Conservation (phyloP, 116 monocot species). For the Dioscorea cayenensis region DNA sequence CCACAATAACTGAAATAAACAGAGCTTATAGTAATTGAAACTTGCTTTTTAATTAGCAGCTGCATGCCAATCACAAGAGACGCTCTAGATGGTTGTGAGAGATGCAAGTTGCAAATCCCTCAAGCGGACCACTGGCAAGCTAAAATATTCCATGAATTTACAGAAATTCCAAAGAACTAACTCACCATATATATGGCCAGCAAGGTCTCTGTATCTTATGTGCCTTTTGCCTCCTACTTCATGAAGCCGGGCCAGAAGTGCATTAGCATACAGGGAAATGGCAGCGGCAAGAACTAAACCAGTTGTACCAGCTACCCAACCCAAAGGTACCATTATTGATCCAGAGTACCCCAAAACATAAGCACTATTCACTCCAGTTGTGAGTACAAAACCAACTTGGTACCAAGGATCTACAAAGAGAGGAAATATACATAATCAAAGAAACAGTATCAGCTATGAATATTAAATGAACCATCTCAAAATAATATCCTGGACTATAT, state of each 20-base stretch:
- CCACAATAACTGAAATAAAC: not conserved
- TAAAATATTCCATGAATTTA: not conserved
- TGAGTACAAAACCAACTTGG: slow-evolving; percentile 88
- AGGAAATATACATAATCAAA: not conserved
- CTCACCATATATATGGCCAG: slow-evolving; percentile 87
- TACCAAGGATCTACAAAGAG: slow-evolving; percentile 87
- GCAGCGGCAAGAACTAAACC: slow-evolving; percentile 77
- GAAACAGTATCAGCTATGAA: too few species aligned
- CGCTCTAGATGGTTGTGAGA: too few species aligned
- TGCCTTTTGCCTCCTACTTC: slow-evolving; percentile 83
- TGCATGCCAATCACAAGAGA: too few species aligned
- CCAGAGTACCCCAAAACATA: slow-evolving; percentile 96
- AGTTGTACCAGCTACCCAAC: slow-evolving; percentile 68
- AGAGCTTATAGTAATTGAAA: not conserved
- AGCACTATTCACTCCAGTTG: slow-evolving; percentile 86
- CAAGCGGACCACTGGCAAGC: not conserved
- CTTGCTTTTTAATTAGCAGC: not conserved
- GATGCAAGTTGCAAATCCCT: not conserved
- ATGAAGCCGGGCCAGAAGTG: slow-evolving; percentile 81
- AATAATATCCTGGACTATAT: too few species aligned
- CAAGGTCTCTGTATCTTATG: slow-evolving; percentile 97
- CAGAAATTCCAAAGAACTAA: not conserved
- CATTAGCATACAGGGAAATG: slow-evolving; percentile 87
- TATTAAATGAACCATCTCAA: too few species aligned
- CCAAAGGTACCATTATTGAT: slow-evolving; percentile 84